Evolutionary conservation across 768 basidiomycete genomes (phyloP), one percentile per base, ranked within the genome.

Genomic region (Kwoniella sp.): DNA sequence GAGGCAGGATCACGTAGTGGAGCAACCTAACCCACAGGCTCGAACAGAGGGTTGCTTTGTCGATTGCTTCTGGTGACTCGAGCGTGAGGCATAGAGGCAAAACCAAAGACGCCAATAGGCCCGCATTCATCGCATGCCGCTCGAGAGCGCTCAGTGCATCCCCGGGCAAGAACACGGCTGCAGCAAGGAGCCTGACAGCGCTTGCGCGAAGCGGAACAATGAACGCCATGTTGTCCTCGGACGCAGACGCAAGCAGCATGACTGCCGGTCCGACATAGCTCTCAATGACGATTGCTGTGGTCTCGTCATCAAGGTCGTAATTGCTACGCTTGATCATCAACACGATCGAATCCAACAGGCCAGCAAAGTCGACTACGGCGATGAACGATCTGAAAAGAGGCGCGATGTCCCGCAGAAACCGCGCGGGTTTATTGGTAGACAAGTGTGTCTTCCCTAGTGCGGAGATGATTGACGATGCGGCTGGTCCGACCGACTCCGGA

Each of bases 361-460:
- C 62, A 0, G 67, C 66, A 29, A 71, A 57, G 37, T 68, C 67
- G n/a, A 71, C 59, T 0, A 59, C 43, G 8, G 57, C 50, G 19
- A 64, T 46, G 42, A 58, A 60, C 26, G 40, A 45, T n/a, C 54
- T 28, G 32, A 64, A 66, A n/a, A 66, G 31, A 0, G 57, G 53
- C 7, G 69, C 57, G 17, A 66, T 55, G 22, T 62, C 64, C 7
- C 56, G 50, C 1, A 68, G 54, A 32, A 59, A 68, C 0, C 36
- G 31, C 3, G 56, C 27, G 0, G 62, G 56, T 51, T 53, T 28
- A 11, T 34, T 31, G 17, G 55, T 46, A 10, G 57, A 48, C 14
- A 67, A 47, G 36, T 62, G 57, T 1, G 69, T 67, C 15, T 49
- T 46, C 7, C 61, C 56, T 0, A 65, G 48, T 20, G 48, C 56